phyloP scores from a whole-genome alignment of 352 stramenopile genomes.

The Pythium coloratum region DNA sequence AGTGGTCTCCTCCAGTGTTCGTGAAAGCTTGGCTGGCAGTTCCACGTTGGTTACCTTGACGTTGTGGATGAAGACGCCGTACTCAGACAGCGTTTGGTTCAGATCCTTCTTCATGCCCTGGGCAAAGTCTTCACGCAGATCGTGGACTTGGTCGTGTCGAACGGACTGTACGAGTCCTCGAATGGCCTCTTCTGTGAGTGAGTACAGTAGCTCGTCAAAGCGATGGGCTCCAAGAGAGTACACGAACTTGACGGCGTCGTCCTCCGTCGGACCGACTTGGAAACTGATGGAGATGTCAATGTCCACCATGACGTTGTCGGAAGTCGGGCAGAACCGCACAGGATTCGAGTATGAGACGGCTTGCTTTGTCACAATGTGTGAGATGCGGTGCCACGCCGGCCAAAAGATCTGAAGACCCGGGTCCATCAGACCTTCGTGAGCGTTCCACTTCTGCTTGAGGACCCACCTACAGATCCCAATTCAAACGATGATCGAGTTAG shows the following conservation, averaged over 20 bases:
- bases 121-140: conserved; percentile 79
- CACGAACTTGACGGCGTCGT: conserved; percentile 83
- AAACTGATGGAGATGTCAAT: conserved; percentile 89
- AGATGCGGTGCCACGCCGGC: conserved; percentile 78
- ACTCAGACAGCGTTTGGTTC: conserved; percentile 66
- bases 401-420: conserved; percentile 79
- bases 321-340: conserved; percentile 70
- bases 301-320: conserved; percentile 88
- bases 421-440: conserved; percentile 73
- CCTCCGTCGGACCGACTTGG: conserved; percentile 74
- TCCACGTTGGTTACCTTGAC: conserved; percentile 88
- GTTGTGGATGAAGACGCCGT: conserved; percentile 85
- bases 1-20: conserved; percentile 76
- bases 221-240: conserved; percentile 78
- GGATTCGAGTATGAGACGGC: conserved; percentile 80
- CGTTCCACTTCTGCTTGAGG: conserved; percentile 87
- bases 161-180: conserved; percentile 80
- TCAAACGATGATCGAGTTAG: too few species aligned
- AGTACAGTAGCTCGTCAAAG: conserved; percentile 84
- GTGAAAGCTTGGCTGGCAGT: conserved; percentile 57
- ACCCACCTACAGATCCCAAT: conserved; percentile 33
- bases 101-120: conserved; percentile 85
- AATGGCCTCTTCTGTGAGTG: conserved; percentile 74
- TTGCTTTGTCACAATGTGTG: conserved; percentile 87
- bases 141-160: conserved; percentile 81